Evolutionary conservation across 345 rosid genomes (phyloP), one percentile per base, ranked within the genome.

Genomic region (Pseudoturritis turrita): DNA sequence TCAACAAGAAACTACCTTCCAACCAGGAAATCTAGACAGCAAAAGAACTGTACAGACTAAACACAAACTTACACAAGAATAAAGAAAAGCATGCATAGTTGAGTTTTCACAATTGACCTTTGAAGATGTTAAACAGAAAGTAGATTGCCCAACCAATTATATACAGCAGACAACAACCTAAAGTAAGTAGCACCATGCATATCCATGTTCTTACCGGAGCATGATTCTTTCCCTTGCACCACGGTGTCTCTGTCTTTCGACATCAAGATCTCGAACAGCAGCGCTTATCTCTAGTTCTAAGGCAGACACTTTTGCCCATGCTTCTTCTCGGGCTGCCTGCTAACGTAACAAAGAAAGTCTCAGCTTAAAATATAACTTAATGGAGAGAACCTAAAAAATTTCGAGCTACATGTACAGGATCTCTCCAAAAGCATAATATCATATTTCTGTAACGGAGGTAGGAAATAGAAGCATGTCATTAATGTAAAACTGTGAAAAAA

Each of bases 281-380:
- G 87, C 82, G 75, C 81, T 86, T 76, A 91, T 89, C 80, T 95
- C 96, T 65, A 88, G 85, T 81, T 91, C 96, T 64, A 95, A 86
- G 43, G 84, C 77, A 72, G 98, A 95, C 53, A 95, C 97, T 83
- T 85, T 91, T 22, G 91, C 98, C 96, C 98, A 88, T 35, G 99
- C 99, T 78, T 88, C 96, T 85, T 91, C 99, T 81, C 92, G 92
- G 43, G 90, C 99, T 47, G 92, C 90, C 99, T 95, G 99, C 99
- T 95, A 95, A 75, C 96, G 33, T 83, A 79, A 53, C 83, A 80
- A 81, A 79, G 59, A 72, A 83, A 71, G 65, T 67, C 83, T 89
- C 96, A 91, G 88, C 84, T 83, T 77, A 80, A 78, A 72, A 63
- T 73, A 26, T 39, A 71, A 26, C 7, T 36, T 54, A 36, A 31